Percentiles rank a stretch among this genome's conserved stretches.
Conservation (phyloP, 2,329 filamentous ascomycete species). For the Penicillium sclerotigenum region DNA sequence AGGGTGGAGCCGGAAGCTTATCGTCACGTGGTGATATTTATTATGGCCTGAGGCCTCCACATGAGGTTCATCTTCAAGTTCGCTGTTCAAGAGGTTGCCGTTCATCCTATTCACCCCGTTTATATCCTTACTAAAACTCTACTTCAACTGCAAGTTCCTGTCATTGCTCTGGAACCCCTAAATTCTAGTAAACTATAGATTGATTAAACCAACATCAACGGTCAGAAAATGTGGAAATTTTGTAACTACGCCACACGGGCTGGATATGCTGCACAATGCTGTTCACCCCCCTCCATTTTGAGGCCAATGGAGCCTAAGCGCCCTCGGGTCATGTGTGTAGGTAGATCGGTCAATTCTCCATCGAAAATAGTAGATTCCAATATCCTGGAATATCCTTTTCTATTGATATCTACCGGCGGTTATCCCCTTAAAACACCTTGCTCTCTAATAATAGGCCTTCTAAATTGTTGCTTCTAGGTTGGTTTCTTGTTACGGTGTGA, state of each 20-base stretch:
- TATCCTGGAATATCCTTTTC: neutral
- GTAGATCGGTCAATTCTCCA: slow-evolving; percentile 12
- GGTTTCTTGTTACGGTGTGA: neutral
- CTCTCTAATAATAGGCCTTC: neutral
- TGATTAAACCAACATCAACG: neutral
- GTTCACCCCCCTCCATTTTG: neutral
- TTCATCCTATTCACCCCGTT: neutral
- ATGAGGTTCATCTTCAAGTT: neutral
- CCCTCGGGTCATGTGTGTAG: slow-evolving; percentile 23
- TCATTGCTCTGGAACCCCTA: neutral
- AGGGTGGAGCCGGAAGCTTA: slow-evolving; percentile 34
- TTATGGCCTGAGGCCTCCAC: slow-evolving; percentile 20
- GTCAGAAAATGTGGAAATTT: neutral
- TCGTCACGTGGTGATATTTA: slow-evolving; percentile 43
- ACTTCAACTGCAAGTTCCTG: neutral
- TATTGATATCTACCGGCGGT: neutral
- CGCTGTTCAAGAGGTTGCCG: neutral
- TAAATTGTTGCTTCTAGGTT: neutral
- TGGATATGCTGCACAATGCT: slow-evolving; percentile 2
- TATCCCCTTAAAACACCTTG: neutral
- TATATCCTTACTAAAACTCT: neutral
- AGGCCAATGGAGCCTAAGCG: slow-evolving; percentile 22
- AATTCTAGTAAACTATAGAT: neutral
- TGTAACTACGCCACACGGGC: neutral
- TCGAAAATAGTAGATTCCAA: neutral